phyloP scores from a whole-genome alignment of 306 rosid genomes.

The Malus sieversii region DNA sequence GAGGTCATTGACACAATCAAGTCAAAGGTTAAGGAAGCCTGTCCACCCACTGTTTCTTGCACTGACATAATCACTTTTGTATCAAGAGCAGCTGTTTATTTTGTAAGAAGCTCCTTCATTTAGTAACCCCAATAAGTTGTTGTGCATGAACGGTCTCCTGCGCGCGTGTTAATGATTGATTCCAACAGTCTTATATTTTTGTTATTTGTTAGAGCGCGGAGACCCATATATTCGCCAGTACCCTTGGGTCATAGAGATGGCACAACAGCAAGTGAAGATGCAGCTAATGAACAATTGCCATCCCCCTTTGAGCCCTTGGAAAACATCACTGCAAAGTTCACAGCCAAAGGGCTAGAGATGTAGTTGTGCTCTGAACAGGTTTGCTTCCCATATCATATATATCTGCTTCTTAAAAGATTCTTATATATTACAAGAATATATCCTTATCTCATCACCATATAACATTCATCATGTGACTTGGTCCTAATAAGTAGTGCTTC shows the following conservation, averaged over 20 bases:
- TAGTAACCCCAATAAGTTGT: neutral
- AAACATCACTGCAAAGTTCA: conserved; percentile 56
- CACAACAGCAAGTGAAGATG: conserved; percentile 53
- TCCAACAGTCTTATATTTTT: no score
- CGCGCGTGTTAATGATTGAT: neutral
- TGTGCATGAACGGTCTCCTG: neutral
- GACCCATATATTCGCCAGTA: conserved; percentile 36
- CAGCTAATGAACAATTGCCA: conserved; percentile 50
- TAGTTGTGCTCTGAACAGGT: conserved; percentile 72
- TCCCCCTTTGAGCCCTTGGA: conserved; percentile 71
- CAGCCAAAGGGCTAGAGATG: conserved; percentile 67
- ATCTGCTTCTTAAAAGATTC: neutral
- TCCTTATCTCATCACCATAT: neutral
- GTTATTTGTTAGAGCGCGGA: no score
- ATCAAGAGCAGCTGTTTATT: conserved; percentile 67
- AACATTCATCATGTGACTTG: neutral
- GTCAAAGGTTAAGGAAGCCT: conserved; percentile 54
- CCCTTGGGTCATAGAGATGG: conserved; percentile 82
- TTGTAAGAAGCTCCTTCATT: conserved; percentile 37
- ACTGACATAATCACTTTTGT: conserved; percentile 74
- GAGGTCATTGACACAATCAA: conserved; percentile 80
- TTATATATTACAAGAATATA: no score
- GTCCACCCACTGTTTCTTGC: conserved; percentile 86
- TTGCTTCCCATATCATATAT: neutral
- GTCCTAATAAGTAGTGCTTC: neutral